Base-by-base conservation (phyloP, 192 early-diverging fungal genomes). In the Umbelopsis sp. region DNA sequence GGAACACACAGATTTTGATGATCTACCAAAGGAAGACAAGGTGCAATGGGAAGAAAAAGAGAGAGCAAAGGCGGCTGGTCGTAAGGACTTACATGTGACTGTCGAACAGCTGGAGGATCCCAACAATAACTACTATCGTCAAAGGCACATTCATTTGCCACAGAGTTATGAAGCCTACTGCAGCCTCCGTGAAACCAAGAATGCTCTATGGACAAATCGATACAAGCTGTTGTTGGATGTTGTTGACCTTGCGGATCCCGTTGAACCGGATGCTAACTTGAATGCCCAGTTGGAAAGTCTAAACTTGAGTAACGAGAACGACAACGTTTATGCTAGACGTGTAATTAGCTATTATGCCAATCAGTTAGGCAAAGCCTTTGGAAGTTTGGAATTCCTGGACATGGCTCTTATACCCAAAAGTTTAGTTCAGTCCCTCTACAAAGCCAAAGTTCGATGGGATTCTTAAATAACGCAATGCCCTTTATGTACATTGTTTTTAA, bases 391-490 rank as follows among this genome's bases (percentile, higher is more conserved):
- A 41, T 47, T 67, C 12, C 21, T 67, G 34, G 66, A 67, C 24
- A 45, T 67, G 66, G 38, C 34, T 6, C 66, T 67, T 22, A 67
- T 67, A 45, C 66, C 66, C 43, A 43, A 67, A 21, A 67, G 43
- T 26, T 47, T 67, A 25, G 66, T 67, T 0, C 34, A 67, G 4
- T 45, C 66, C 41, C 6, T 67, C 17, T 45, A 47, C 38, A 67
- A 67, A 45, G 66, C 66, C n/a, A 67, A 67, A 16, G 45, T 67
- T 4, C 43, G 45, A 4, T 67, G 66, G 34, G 44, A 38, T n/a
- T 20, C 24, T 36, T 62, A 62, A 32, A 36, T 11, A 5, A 21
- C 0, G n/a, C n/a, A n/a, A 1, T 49, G 5, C 38, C 7, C 38
- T 41, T 62, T 34, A 14, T 32, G 31, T 20, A 17, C n/a, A 36